Evolutionary conservation across 2,329 filamentous ascomycete species (phyloP), one percentile per base, ranked within the genome.

Genomic region (Phaeophleospora eucalypticola): DNA sequence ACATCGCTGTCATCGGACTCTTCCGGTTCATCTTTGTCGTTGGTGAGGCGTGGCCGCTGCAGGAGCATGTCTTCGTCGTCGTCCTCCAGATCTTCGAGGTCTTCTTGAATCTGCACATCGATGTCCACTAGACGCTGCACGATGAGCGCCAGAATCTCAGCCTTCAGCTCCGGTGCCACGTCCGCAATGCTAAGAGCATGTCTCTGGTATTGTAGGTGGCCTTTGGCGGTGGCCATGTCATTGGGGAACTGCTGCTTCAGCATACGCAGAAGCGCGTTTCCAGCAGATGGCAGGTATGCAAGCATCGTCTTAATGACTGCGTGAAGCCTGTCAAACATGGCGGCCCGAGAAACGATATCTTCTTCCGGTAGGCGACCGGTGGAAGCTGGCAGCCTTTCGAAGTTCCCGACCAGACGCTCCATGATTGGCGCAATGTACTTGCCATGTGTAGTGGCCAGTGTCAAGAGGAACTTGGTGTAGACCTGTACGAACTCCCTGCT

Each of bases 21-120:
- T 14, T 76, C 74, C 19, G 69, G 66, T 16, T 68, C 69, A 3
- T 75, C 71, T n/a, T 81, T 76, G 32, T 81, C 74, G 50, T 75
- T 69, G 8, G 41, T 39, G 21, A 68, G 65, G 7, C 12, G 24
- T n/a, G 67, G 66, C 18, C 62, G 41, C 75, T 79, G 63, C 76
- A 87, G 76, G 15, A 91, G 80, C 43, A 83, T 81, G 18, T 89
- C 82, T 45, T 89, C 86, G 8, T 89, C 77, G 45, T 94, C 87
- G 53, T 97, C 91, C 52, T 96, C 91, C 51, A 95, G 73, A 58
- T 97, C 90, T 53, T 97, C 89, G 60, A 97, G 74, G 61, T 97
- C 90, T 41, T 90, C 80, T 68, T 96, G 91, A 67, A 97, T 93
- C 64, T 96, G 87, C 1, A 95, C 89, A 64, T 98, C 93, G 48